A percentile compares a stretch with the other conserved stretches of the same genome.
Conservation (phyloP, 2,329 filamentous ascomycete genomes). For the Diaporthe nobilis region DNA sequence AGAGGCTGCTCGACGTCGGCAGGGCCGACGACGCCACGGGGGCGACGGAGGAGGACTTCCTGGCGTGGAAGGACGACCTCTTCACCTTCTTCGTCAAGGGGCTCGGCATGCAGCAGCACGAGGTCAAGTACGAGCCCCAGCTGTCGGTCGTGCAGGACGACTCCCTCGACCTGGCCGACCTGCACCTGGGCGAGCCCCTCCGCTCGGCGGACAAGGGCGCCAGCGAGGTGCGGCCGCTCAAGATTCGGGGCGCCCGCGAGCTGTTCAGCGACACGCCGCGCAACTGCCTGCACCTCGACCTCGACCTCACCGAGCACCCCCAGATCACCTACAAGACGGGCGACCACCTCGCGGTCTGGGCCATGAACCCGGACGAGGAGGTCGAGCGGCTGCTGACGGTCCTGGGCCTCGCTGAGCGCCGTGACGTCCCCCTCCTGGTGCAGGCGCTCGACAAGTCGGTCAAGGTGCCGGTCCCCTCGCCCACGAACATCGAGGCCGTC, state of each 20-base stretch:
- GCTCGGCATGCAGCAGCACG: conserved; percentile 46
- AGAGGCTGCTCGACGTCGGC: conserved; percentile 47
- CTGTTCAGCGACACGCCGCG: conserved; percentile 46
- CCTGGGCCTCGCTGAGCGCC: conserved; percentile 38
- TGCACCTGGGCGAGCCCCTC: conserved; percentile 46
- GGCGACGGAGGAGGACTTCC: conserved; percentile 54
- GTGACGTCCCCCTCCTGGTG: conserved; percentile 23
- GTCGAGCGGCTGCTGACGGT: conserved; percentile 45
- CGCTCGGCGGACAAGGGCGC: conserved; percentile 34
- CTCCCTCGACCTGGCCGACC: conserved; percentile 41
- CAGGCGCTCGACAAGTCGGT: conserved; percentile 35
- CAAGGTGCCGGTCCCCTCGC: conserved; percentile 49
- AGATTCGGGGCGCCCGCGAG: conserved; percentile 43
- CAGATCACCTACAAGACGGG: conserved; percentile 55
- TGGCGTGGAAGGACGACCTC: conserved; percentile 53
- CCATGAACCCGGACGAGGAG: conserved; percentile 55
- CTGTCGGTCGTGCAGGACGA: conserved; percentile 44
- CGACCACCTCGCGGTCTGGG: conserved; percentile 57
- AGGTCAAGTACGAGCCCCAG: conserved; percentile 44
- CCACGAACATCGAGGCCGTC: conserved; percentile 53
- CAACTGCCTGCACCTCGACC: conserved; percentile 56
- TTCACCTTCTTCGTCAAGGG: conserved; percentile 43
- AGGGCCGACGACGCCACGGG: conserved; percentile 52
- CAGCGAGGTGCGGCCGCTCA: conserved; percentile 43
- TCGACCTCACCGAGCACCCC: conserved; percentile 51